These are phyloP conservation scores for Cystobasidiopsis lactophilus DNA, from an alignment of 768 basidiomycete genomes.

Conservation along the genomic window DNA sequence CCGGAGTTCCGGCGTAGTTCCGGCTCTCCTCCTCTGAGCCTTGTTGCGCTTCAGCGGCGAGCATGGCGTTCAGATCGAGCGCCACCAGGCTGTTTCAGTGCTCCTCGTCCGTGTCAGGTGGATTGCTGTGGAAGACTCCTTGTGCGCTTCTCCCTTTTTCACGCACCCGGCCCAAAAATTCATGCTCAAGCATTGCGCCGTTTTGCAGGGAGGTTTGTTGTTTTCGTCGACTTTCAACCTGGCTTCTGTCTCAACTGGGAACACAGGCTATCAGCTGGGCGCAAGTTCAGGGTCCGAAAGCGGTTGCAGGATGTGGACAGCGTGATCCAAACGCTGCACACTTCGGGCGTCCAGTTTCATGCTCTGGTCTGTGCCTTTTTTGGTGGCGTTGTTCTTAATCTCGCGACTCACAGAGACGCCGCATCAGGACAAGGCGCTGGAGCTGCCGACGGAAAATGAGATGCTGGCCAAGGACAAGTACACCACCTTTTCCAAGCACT, in stretches of 20 bases:
- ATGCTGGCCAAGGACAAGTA: conserved; percentile 90
- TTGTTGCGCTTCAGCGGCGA: no score
- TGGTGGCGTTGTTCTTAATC: neutral
- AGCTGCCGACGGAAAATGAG: conserved; percentile 76
- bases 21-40: no score
- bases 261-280: conserved; percentile 63
- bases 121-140: neutral
- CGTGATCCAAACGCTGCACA: conserved; percentile 68
- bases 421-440: conserved; percentile 52
- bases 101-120: neutral
- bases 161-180: neutral
- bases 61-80: no score
- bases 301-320: conserved; percentile 80
- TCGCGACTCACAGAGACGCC: neutral
- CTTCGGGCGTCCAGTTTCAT: conserved; percentile 54
- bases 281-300: conserved; percentile 74
- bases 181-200: neutral
- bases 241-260: neutral
- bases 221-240: neutral
- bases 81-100: no score
- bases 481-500: conserved; percentile 41
- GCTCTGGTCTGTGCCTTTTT: conserved; percentile 40
- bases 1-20: no score
- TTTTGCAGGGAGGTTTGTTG: conserved; percentile 3
- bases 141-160: neutral